Conservation (phyloP, 257 asterid species). For the Ligustrum vulgare region DNA sequence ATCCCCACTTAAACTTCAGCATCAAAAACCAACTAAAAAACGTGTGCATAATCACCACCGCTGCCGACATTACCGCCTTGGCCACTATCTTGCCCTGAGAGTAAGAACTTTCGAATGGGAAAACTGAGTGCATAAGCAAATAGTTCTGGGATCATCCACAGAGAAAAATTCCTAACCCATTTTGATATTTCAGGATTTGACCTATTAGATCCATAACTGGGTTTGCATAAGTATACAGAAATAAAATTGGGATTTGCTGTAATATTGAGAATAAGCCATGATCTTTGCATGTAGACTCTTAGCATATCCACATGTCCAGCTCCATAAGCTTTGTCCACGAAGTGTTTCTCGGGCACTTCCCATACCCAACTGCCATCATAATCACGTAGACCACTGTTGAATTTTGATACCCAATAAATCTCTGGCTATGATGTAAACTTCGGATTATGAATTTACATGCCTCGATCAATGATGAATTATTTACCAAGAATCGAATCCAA, state of each 20-base stretch:
- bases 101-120: slow-evolving; percentile 48
- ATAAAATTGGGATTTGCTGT: slow-evolving; percentile 21
- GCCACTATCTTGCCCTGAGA: slow-evolving; percentile 56
- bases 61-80: slow-evolving; percentile 33
- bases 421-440: no score
- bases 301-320: slow-evolving; percentile 44
- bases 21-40: slow-evolving; percentile 46
- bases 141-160: slow-evolving; percentile 59
- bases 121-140: slow-evolving; percentile 50
- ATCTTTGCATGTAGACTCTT: slow-evolving; percentile 54
- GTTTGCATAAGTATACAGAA: slow-evolving; percentile 42
- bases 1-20: slow-evolving; percentile 41
- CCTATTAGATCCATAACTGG: slow-evolving; percentile 41
- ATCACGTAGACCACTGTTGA: no score
- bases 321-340: slow-evolving; percentile 71
- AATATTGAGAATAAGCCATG: slow-evolving; percentile 42
- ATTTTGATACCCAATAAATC: no score
- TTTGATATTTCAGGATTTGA: slow-evolving; percentile 33
- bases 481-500: no score
- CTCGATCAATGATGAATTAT: no score
- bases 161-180: slow-evolving; percentile 38
- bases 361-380: slow-evolving; percentile 44
- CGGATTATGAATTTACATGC: no score
- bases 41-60: slow-evolving; percentile 20
- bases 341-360: slow-evolving; percentile 68